Evolutionary conservation across 1,284 basidiomycete genomes (phyloP).

Genomic region (Anthracocystis walkeri): DNA sequence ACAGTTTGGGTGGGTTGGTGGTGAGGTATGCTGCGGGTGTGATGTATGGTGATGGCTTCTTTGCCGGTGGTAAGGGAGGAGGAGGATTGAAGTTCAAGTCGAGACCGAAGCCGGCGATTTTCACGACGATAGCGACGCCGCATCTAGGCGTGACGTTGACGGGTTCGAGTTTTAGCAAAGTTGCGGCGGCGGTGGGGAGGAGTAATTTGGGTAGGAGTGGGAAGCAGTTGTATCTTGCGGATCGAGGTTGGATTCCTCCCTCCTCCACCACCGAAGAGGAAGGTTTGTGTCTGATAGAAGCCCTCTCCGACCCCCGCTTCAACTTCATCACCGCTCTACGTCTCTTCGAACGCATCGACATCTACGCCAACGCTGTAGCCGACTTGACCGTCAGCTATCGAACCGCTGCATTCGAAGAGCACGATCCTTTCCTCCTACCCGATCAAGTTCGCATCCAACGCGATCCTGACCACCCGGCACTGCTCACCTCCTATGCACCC

Average conservation of each 20-base stretch:
- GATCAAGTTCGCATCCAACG: slow-evolving; percentile 19
- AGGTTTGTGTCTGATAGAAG: slow-evolving; percentile 46
- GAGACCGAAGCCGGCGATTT: slow-evolving; percentile 64
- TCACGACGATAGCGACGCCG: slow-evolving; percentile 85
- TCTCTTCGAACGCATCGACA: slow-evolving; percentile 78
- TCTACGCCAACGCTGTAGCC: slow-evolving; percentile 82
- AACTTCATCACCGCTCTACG: slow-evolving; percentile 82
- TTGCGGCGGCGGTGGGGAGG: slow-evolving; percentile 75
- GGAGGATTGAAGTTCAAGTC: slow-evolving; percentile 23
- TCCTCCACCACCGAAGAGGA: neutral
- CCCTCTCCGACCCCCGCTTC: slow-evolving; percentile 72
- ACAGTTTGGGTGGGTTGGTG: slow-evolving; percentile 83
- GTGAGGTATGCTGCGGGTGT: slow-evolving; percentile 82
- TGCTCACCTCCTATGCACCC: slow-evolving; percentile 19
- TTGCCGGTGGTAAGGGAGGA: slow-evolving; percentile 10
- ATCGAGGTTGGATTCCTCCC: slow-evolving; percentile 44
- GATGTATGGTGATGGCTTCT: slow-evolving; percentile 73
- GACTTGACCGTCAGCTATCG: slow-evolving; percentile 66
- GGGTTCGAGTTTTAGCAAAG: slow-evolving; percentile 72
- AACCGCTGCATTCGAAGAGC: slow-evolving; percentile 46
- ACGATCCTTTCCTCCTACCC: slow-evolving; percentile 46
- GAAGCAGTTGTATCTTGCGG: slow-evolving; percentile 38
- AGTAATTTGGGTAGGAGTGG: slow-evolving; percentile 17
- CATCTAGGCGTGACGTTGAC: slow-evolving; percentile 75
- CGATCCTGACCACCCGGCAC: slow-evolving; percentile 22